phyloP scores from a whole-genome alignment of 164 flowering plant species.

The Stephania cephalantha region DNA sequence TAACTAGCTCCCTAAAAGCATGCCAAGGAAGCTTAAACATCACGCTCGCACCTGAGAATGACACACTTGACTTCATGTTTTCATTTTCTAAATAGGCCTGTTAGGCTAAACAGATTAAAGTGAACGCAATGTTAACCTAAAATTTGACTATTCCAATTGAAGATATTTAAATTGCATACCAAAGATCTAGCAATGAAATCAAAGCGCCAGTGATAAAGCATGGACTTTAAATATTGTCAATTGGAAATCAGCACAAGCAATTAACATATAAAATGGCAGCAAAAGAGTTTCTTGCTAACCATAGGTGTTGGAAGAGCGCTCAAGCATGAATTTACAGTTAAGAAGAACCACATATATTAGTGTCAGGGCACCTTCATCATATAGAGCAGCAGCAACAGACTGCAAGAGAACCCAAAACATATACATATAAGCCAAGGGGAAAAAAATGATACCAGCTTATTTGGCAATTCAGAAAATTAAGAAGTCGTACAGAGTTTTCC shows the following conservation, averaged over 20 bases:
- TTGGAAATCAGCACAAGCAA: neutral
- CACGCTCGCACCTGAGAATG: no score
- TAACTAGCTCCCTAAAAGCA: no score
- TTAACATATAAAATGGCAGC: neutral
- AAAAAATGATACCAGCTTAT: neutral
- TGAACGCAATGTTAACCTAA: no score
- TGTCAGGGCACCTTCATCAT: slow-evolving; percentile 83
- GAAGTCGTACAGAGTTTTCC: slow-evolving; percentile 73
- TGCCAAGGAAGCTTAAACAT: no score
- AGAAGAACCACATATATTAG: slow-evolving; percentile 68
- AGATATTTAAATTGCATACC: no score
- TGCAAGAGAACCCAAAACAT: slow-evolving; percentile 23
- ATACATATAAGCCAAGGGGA: slow-evolving; percentile 6
- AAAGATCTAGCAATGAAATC: no score
- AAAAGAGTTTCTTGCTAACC: slow-evolving; percentile 39
- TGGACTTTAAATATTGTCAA: neutral
- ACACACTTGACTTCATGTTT: no score
- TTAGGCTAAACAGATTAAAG: no score
- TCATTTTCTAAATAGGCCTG: no score
- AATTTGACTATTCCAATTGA: no score
- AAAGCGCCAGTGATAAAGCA: neutral
- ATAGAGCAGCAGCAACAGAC: slow-evolving; percentile 82
- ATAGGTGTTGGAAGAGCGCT: slow-evolving; percentile 80
- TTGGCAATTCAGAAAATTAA: neutral
- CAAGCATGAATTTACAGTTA: slow-evolving; percentile 85